phyloP scores from a whole-genome alignment of 192 early-diverging fungal species.

The Rhizoclosmatium globosum region DNA sequence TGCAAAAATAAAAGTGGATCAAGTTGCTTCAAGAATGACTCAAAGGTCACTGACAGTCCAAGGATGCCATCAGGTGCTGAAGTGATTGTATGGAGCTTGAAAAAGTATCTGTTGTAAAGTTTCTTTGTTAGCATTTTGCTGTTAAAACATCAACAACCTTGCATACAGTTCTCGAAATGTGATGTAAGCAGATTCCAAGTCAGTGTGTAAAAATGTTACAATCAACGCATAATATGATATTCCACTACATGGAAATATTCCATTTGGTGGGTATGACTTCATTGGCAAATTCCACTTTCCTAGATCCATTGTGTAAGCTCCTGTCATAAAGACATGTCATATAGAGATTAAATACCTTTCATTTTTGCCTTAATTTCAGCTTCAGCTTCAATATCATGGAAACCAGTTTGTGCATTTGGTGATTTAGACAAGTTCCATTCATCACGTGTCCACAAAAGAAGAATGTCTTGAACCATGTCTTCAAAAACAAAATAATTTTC shows the following conservation, averaged over 20 bases:
- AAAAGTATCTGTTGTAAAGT: slow-evolving; percentile 54
- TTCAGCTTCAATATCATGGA: not conserved
- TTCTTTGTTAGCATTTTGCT: not conserved
- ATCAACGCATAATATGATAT: slow-evolving; percentile 63
- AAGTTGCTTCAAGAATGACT: slow-evolving; percentile 56
- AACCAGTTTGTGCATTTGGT: slow-evolving; percentile 10
- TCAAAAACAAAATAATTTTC: slow-evolving; percentile 70
- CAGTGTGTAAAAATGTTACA: slow-evolving; percentile 54
- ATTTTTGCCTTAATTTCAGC: slow-evolving; percentile 7
- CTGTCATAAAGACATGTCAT: too few species aligned
- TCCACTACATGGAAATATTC: slow-evolving; percentile 60
- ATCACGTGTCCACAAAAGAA: slow-evolving; percentile 62
- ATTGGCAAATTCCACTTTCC: slow-evolving; percentile 22
- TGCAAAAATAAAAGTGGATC: slow-evolving; percentile 56
- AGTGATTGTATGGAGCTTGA: slow-evolving; percentile 55
- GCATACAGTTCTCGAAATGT: slow-evolving; percentile 63
- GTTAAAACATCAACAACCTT: slow-evolving; percentile 38
- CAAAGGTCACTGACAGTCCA: slow-evolving; percentile 49
- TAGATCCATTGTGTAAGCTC: slow-evolving; percentile 4
- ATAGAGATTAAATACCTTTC: slow-evolving; percentile 11
- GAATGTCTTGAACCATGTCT: slow-evolving; percentile 54
- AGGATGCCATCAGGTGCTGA: slow-evolving; percentile 35
- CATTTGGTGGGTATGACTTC: slow-evolving; percentile 55
- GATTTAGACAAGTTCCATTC: slow-evolving; percentile 51
- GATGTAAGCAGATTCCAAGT: slow-evolving; percentile 56